These are phyloP conservation scores for Triticum turgidum DNA, from an alignment of 176 grass and related monocot genomes.

Conservation along the genomic window DNA sequence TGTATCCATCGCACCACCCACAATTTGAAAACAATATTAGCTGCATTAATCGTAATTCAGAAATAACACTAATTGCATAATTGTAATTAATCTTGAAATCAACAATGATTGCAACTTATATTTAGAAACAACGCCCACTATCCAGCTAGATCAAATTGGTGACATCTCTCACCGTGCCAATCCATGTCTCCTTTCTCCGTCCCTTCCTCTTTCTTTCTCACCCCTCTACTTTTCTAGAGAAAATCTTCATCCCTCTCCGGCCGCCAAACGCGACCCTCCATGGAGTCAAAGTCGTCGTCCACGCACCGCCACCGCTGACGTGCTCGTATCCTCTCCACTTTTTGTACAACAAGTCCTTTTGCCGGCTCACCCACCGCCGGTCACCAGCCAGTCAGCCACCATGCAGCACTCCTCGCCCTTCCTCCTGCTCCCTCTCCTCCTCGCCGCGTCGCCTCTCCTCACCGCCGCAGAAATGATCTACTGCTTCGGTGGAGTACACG, in stretches of 20 bases:
- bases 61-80: too few relatives aligned
- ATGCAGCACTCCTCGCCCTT: neutral
- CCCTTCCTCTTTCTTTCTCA: neutral
- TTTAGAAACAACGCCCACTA: too few relatives aligned
- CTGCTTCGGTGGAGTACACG: neutral
- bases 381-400: neutral
- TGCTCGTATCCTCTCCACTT: neutral
- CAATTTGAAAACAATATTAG: too few relatives aligned
- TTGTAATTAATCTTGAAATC: too few relatives aligned
- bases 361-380: neutral
- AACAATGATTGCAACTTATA: too few relatives aligned
- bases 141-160: too few relatives aligned
- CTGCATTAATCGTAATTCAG: too few relatives aligned
- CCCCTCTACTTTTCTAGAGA: neutral
- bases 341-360: neutral
- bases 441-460: neutral
- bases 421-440: neutral
- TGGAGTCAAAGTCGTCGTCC: slow-evolving; percentile 4
- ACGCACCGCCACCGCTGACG: neutral
- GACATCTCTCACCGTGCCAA: too few relatives aligned
- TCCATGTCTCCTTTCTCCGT: neutral
- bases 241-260: neutral
- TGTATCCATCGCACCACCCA: too few relatives aligned
- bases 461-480: neutral
- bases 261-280: neutral